Base-by-base conservation (phyloP, 805 yeast genomes). In the Candida berthetii region DNA sequence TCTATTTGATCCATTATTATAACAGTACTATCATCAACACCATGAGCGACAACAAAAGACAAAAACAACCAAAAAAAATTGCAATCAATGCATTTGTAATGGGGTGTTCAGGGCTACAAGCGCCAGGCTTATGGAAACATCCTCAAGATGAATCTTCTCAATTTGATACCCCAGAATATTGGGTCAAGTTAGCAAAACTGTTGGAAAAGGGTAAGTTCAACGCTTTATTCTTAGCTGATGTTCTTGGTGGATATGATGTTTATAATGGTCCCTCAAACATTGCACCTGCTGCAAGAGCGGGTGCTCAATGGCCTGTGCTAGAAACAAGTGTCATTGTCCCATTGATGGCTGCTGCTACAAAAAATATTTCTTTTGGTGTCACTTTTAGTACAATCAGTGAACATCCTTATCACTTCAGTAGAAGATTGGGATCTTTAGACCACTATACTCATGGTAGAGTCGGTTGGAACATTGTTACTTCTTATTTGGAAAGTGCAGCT, bases 391-490 rank as follows among this genome's bases (percentile, higher is more conserved):
- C 69, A 11, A 60, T 66, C 24, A 61, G 64, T 42, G 71, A 65
- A 37, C 57, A 55, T 5, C 69, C 69, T 1, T 64, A 60, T 37
- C 62, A 54, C 41, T 57, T 64, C 20, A 57, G 66, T n/a, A 50
- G 69, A 47, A 48, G 69, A 35, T 46, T 65, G 33, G 64, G 68
- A 10, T 65, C 71, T 2, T 52, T 65, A 31, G 70, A 65, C 42
- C 71, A 66, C 42, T 55, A 66, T 40, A 59, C 68, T 6, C 52
- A 54, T 17, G 70, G 71, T 10, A 53, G 70, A 46, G 42, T 65
- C 41, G 70, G 70, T 20, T 65, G 70, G 70, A 65, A 65, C 42
- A 57, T 65, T 10, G 70, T 65, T 17, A 58, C 67, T 17, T 61
- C 68, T 3, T 63, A 66, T 38, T 47, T 65, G 36, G 66, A 66